These are phyloP conservation scores for Trichosporon faecale DNA, from an alignment of 1,284 basidiomycete species.

Conservation along the genomic window DNA sequence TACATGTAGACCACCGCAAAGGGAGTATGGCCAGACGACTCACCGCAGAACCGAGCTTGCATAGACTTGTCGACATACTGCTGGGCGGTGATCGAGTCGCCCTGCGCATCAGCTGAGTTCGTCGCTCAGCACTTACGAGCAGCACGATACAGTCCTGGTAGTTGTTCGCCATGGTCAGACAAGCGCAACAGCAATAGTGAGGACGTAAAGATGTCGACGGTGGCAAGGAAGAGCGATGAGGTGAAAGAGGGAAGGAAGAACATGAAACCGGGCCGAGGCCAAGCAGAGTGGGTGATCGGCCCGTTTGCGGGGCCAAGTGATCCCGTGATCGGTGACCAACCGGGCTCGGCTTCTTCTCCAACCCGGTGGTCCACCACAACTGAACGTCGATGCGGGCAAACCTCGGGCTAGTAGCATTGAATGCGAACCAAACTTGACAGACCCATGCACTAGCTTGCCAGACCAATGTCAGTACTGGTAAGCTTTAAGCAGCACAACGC, in stretches of 20 bases:
- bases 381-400: too few species aligned
- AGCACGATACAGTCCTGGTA: constrained; percentile 34
- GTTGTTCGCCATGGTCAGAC: constrained; percentile 26
- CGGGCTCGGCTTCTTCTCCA: neutral
- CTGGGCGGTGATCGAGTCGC: constrained; percentile 33
- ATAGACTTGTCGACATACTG: constrained; percentile 25
- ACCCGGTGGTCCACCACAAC: too few species aligned
- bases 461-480: too few species aligned
- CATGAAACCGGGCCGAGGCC: neutral
- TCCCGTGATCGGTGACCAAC: neutral
- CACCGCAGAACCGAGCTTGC: constrained; percentile 26
- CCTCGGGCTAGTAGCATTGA: too few species aligned
- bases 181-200: neutral
- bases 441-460: too few species aligned
- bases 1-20: neutral
- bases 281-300: neutral
- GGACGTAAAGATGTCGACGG: neutral
- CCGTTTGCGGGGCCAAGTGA: neutral
- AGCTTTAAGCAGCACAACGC: too few species aligned
- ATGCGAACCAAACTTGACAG: too few species aligned
- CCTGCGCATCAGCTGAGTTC: constrained; percentile 17
- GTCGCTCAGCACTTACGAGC: constrained; percentile 25
- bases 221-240: neutral
- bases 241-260: neutral
- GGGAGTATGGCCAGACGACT: neutral